Conservation (phyloP, 306 rosid species). For the Castanopsis chinensis region DNA sequence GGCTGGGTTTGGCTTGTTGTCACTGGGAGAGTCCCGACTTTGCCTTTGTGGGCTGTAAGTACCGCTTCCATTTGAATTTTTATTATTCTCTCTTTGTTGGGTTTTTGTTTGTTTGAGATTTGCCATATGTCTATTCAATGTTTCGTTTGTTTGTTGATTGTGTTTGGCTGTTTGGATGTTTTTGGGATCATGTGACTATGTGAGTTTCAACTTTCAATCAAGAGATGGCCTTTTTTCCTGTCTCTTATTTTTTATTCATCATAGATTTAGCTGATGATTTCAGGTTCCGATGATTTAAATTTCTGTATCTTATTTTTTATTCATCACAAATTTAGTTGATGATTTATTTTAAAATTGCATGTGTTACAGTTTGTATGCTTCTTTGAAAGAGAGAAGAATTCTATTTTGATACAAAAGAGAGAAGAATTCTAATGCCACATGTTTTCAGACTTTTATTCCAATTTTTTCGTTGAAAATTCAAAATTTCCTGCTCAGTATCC, state of each 20-base stretch:
- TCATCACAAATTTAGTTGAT: background rate
- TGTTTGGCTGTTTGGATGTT: background rate
- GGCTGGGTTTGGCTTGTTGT: conserved; percentile 86
- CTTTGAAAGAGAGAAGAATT: background rate
- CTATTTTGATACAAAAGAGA: background rate
- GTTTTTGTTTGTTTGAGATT: no score
- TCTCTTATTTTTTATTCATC: background rate
- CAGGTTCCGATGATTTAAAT: background rate
- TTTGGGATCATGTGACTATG: no score
- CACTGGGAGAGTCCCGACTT: conserved; percentile 45
- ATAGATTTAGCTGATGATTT: background rate
- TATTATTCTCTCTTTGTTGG: background rate
- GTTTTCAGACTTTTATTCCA: background rate
- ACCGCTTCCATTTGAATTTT: background rate
- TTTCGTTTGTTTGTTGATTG: background rate
- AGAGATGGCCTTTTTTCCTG: background rate
- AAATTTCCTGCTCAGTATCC: background rate
- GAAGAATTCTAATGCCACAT: background rate
- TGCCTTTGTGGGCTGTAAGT: conserved; percentile 91
- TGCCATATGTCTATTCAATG: no score
- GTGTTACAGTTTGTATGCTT: background rate
- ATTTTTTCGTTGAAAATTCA: background rate
- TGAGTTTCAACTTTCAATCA: background rate
- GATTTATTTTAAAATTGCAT: background rate
- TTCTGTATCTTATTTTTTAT: background rate